phyloP scores from a whole-genome alignment of 164 flowering plant genomes.

The Annona cherimola region DNA sequence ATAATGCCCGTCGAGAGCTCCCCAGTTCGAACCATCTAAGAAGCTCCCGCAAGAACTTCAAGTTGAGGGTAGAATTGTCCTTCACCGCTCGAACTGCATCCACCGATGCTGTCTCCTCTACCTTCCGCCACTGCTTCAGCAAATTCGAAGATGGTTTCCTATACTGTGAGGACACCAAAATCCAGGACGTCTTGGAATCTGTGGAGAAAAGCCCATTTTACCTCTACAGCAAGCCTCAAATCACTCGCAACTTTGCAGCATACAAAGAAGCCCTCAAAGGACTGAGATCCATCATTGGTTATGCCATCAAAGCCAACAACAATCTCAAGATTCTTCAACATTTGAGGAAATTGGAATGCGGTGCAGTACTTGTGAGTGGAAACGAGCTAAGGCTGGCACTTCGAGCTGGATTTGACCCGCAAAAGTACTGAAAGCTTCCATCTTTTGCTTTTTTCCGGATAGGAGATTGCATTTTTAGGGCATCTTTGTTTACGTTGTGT shows the following conservation, averaged over 20 bases:
- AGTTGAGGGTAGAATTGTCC: constrained; percentile 36
- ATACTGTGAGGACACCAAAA: constrained; percentile 69
- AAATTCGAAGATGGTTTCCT: constrained; percentile 73
- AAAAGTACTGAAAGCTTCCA: constrained; percentile 35
- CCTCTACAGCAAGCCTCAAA: constrained; percentile 84
- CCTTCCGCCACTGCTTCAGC: constrained; percentile 72
- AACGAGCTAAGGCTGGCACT: constrained; percentile 86
- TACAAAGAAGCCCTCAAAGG: constrained; percentile 80
- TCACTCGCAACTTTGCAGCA: constrained; percentile 73
- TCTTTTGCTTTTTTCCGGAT: background rate
- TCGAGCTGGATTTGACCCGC: constrained; percentile 89
- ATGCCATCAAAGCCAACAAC: constrained; percentile 93
- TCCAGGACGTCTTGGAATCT: constrained; percentile 56
- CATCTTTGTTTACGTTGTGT: no score
- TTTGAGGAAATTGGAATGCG: constrained; percentile 80
- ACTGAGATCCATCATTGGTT: constrained; percentile 68
- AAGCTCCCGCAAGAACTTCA: constrained; percentile 20
- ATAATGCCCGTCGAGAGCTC: constrained; percentile 12
- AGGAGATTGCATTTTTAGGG: no score
- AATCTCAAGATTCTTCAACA: constrained; percentile 89
- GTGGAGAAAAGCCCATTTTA: constrained; percentile 84
- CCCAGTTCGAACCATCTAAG: constrained; percentile 16
- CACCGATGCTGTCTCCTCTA: constrained; percentile 16
- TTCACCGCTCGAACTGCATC: constrained; percentile 15
- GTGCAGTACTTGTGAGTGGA: constrained; percentile 97